These are phyloP conservation scores for Agaricus subrufescens DNA, from an alignment of 768 basidiomycete species.

Conservation along the genomic window DNA sequence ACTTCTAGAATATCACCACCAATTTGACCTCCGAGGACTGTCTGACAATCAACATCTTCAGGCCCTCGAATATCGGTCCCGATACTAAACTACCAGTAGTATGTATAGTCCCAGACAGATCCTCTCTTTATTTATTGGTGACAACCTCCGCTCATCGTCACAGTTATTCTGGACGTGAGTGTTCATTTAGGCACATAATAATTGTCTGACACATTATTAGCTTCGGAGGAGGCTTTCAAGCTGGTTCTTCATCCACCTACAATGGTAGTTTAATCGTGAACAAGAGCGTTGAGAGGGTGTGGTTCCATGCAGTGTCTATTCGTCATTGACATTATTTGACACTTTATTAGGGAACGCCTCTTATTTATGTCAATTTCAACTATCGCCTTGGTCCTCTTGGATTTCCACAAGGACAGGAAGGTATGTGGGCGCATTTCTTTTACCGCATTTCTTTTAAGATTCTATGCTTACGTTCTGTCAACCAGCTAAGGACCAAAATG, in stretches of 20 bases:
- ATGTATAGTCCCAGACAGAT: slow-evolving; percentile 8
- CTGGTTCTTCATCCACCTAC: slow-evolving; percentile 22
- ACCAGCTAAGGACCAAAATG: slow-evolving; percentile 28
- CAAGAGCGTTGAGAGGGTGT: slow-evolving; percentile 30
- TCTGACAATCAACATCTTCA: slow-evolving; percentile 53
- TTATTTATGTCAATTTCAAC: slow-evolving; percentile 37
- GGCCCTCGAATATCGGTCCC: slow-evolving; percentile 32
- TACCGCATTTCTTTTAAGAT: no score
- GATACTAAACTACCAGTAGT: slow-evolving; percentile 34
- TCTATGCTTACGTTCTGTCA: neutral
- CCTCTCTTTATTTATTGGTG: slow-evolving; percentile 5
- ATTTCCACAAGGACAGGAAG: slow-evolving; percentile 36
- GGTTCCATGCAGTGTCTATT: slow-evolving; percentile 15
- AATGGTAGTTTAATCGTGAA: slow-evolving; percentile 31
- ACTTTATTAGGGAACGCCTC: slow-evolving; percentile 31
- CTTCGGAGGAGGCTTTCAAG: slow-evolving; percentile 29
- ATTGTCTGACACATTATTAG: slow-evolving; percentile 11
- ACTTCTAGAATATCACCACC: slow-evolving; percentile 26
- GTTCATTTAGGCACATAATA: neutral
- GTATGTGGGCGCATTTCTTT: slow-evolving; percentile 9
- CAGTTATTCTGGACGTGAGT: slow-evolving; percentile 38
- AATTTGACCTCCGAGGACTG: slow-evolving; percentile 50
- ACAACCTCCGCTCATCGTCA: neutral
- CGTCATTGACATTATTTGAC: neutral
- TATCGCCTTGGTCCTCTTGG: slow-evolving; percentile 45